Evolutionary conservation across 345 rosid genomes (phyloP), one percentile per base, ranked within the genome.

Genomic region (Eucalyptus pauciflora): DNA sequence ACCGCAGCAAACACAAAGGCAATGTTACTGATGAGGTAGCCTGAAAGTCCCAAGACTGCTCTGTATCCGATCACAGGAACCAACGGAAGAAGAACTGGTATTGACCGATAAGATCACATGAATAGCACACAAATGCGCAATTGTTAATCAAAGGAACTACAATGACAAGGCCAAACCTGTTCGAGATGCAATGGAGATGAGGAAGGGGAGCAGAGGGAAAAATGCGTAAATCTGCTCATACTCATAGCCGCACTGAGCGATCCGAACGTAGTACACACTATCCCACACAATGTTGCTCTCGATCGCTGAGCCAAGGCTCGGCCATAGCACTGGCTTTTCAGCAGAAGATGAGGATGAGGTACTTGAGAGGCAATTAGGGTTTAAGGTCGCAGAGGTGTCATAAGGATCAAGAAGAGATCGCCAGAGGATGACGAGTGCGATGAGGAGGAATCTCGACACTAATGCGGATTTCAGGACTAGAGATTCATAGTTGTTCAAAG

Each of bases 191-290:
- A 94, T 12, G 37, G 91, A 91, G 56, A 96, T 95, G 93, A 90
- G 92, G 67, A 92, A 80, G 9, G 99, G 99, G 81, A 98, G 95
- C 41, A 97, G 92, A 48, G 99, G 99, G 81, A 94, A 92, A 94
- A 98, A 98, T 52, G 99, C 99, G 79, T 94, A 98, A 58, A 92
- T 88, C 95, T 97, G 99, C 93, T 97, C 99, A 79, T 97, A 96
- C 94, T 98, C 98, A 85, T 96, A 98, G 4, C 99, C 97, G 79
- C 99, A 98, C 89, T 98, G 90, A 7, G 98, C 94, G 41, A 97
- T 98, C 24, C 97, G 92, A 58, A 97, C 92, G 81, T 94, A 98
- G 92, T 94, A 97, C 54, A 97, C 99, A 5, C 98, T 91, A 91
- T 97, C 99, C 99, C 99, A 97, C 1, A 97, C 99, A 33, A 97